Percentiles rank a stretch among this genome's conserved stretches.
Conservation (phyloP, 2,329 filamentous ascomycete species). For the Hawksworthiomyces lignivorus region DNA sequence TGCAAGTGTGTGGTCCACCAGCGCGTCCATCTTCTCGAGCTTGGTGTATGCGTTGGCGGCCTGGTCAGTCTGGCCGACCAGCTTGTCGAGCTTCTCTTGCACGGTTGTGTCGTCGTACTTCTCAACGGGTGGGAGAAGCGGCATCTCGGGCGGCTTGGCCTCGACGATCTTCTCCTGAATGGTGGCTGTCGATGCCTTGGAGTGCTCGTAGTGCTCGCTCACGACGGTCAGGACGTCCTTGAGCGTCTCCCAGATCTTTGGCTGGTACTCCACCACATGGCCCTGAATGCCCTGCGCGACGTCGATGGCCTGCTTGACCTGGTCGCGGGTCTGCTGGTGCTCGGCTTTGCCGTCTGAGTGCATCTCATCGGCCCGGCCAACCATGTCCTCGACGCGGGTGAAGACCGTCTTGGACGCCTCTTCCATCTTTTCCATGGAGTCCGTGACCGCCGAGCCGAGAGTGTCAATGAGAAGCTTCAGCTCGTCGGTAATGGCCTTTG, state of each 20-base stretch:
- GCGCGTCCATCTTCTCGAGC: constrained; percentile 76
- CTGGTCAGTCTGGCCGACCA: constrained; percentile 56
- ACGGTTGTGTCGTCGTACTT: constrained; percentile 59
- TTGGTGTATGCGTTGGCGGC: constrained; percentile 65
- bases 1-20: constrained; percentile 29
- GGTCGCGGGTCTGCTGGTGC: constrained; percentile 74
- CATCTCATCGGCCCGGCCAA: constrained; percentile 65
- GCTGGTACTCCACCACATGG: constrained; percentile 75
- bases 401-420: constrained; percentile 85
- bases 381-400: constrained; percentile 70
- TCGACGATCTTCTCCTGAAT: constrained; percentile 55
- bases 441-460: constrained; percentile 70
- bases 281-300: constrained; percentile 70
- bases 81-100: constrained; percentile 49
- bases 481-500: constrained; percentile 77
- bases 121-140: constrained; percentile 47
- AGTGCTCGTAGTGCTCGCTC: constrained; percentile 81
- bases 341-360: constrained; percentile 68
- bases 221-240: constrained; percentile 79
- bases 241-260: constrained; percentile 78
- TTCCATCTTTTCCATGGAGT: constrained; percentile 78
- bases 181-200: constrained; percentile 55
- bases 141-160: constrained; percentile 51
- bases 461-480: constrained; percentile 80
- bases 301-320: constrained; percentile 66